phyloP scores from a whole-genome alignment of 2,329 filamentous ascomycete genomes.

The Penicillium oxalicum region DNA sequence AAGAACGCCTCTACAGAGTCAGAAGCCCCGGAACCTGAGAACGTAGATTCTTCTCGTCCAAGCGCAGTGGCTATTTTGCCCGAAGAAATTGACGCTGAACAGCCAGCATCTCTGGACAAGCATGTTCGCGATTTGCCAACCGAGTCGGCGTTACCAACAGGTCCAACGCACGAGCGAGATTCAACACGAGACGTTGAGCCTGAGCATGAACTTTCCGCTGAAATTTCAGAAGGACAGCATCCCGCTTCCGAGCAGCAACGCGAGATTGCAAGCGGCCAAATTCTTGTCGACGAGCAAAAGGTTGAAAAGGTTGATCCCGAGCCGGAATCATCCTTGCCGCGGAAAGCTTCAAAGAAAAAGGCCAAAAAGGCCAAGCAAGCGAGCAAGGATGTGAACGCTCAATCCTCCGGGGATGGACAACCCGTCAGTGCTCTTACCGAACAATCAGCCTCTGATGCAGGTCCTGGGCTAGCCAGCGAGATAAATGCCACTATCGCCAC shows the following conservation, averaged over 20 bases:
- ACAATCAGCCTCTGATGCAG: constrained; percentile 1
- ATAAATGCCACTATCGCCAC: constrained; percentile 5
- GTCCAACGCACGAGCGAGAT: neutral
- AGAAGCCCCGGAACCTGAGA: neutral
- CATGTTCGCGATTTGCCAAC: neutral
- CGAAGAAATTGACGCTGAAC: neutral
- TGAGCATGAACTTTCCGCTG: neutral
- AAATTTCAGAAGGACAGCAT: neutral
- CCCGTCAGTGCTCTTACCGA: constrained; percentile 1
- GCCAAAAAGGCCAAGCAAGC: constrained; percentile 27
- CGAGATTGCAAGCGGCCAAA: neutral
- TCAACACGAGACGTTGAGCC: constrained; percentile 1
- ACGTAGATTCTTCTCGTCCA: neutral
- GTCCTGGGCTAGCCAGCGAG: constrained; percentile 5
- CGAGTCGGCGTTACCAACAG: neutral
- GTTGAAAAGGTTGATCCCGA: constrained; percentile 8
- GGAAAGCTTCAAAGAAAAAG: constrained; percentile 31
- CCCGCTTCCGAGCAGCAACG: constrained; percentile 1
- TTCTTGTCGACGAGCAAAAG: neutral
- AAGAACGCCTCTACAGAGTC: constrained; percentile 11
- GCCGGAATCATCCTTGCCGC: constrained; percentile 11
- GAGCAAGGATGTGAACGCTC: neutral
- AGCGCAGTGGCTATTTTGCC: neutral
- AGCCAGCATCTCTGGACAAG: neutral
- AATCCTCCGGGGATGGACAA: constrained; percentile 4